A percentile compares a stretch with the other conserved stretches of the same genome.
Conservation (phyloP, 192 early-diverging fungal genomes). For the Fimicolochytrium jonesii region DNA sequence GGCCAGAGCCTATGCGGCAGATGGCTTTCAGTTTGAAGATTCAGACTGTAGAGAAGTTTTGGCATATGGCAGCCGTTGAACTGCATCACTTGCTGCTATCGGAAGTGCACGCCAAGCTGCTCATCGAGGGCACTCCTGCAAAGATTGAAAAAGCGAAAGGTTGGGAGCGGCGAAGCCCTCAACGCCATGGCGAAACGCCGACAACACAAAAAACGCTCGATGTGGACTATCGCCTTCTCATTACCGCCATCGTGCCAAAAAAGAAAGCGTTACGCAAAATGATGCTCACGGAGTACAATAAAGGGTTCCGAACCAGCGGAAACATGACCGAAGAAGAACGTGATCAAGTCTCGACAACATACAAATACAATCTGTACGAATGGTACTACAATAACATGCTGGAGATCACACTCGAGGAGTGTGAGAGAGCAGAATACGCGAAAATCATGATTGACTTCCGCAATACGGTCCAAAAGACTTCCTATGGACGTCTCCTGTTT, state of each 20-base stretch:
- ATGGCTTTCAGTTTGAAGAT: conserved; percentile 38
- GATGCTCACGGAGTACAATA: conserved; percentile 41
- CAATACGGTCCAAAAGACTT: conserved; percentile 9
- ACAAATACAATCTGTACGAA: conserved; percentile 27
- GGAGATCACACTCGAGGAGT: conserved; percentile 43
- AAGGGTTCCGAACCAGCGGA: conserved; percentile 5
- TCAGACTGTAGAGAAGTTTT: conserved; percentile 46
- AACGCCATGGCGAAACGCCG: not conserved
- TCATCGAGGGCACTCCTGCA: conserved; percentile 24
- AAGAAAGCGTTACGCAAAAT: conserved; percentile 48
- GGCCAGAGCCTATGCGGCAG: conserved; percentile 19
- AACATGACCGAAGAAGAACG: too few relatives aligned
- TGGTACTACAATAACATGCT: conserved; percentile 47
- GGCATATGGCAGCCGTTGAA: conserved; percentile 40
- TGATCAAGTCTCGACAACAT: too few relatives aligned
- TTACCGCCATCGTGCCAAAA: conserved; percentile 32
- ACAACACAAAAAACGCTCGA: conserved; percentile 28
- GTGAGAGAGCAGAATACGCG: conserved; percentile 46
- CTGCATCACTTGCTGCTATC: conserved; percentile 32
- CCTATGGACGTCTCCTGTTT: conserved; percentile 40
- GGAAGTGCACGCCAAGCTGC: conserved; percentile 33
- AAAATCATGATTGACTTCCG: conserved; percentile 36
- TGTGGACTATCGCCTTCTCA: conserved; percentile 39
- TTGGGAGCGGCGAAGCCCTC: conserved; percentile 1
- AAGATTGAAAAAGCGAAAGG: conserved; percentile 26